A percentile compares a stretch with the other conserved stretches of the same genome.
Conservation (phyloP, 805 yeast genomes). For the Dipodascus albidus region DNA sequence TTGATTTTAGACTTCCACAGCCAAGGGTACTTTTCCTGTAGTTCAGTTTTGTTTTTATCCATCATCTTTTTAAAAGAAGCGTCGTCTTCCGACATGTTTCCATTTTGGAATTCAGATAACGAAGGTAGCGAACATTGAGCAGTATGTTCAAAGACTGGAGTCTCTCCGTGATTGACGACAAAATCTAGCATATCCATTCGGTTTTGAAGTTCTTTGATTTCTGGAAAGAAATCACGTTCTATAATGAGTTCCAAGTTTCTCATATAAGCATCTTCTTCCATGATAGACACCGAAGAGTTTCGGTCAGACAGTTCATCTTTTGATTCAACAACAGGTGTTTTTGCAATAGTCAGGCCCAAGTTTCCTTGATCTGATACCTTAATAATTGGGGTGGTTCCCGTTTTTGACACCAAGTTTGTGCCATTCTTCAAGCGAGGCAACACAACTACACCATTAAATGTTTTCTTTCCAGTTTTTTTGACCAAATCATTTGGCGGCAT, state of each 20-base stretch:
- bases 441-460: too few species aligned
- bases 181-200: conserved; percentile 4
- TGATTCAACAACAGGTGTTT: background rate
- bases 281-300: conserved; percentile 6
- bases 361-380: background rate
- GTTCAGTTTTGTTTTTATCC: conserved; percentile 13
- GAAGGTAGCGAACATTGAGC: conserved; percentile 4
- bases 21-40: conserved; percentile 15
- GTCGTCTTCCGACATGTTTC: conserved; percentile 22
- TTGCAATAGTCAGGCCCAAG: background rate
- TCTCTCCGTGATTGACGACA: conserved; percentile 4
- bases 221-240: conserved; percentile 17
- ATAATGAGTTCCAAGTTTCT: conserved; percentile 16
- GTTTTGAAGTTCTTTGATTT: conserved; percentile 2
- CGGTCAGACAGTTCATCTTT: background rate
- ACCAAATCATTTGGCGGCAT: background rate
- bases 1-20: conserved; percentile 12
- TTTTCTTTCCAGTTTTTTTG: conserved; percentile 1
- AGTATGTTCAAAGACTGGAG: background rate
- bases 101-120: conserved; percentile 18
- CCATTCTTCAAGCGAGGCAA: too few species aligned
- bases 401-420: too few species aligned
- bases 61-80: conserved; percentile 18
- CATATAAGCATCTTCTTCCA: conserved; percentile 22
- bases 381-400: background rate